Percentiles rank a stretch among this genome's conserved stretches.
Evolutionary conservation across 176 grass and related monocot genomes (phyloP).

Genomic region (Luzula sylvatica): DNA sequence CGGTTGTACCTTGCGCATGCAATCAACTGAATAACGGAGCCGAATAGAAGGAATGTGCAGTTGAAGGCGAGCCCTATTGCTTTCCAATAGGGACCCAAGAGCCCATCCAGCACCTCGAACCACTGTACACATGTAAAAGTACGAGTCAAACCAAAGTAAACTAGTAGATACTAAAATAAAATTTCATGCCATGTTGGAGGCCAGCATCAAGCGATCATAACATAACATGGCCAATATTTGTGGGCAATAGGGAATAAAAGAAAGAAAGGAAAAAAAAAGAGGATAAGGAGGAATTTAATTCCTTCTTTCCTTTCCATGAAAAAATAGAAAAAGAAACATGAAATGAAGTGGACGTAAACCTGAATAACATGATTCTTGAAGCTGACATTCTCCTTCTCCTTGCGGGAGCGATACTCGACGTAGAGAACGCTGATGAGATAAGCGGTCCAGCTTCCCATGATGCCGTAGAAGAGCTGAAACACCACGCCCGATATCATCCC

Average conservation of each 20-base stretch:
- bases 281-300: constrained; percentile 22
- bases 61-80: constrained; percentile 33
- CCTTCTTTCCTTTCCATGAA: neutral
- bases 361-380: constrained; percentile 48
- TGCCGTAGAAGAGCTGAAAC: constrained; percentile 31
- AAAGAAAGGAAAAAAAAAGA: neutral
- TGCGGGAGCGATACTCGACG: constrained; percentile 33
- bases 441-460: constrained; percentile 48
- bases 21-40: constrained; percentile 44
- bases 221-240: constrained; percentile 1
- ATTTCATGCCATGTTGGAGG: neutral
- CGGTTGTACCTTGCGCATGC: constrained; percentile 46
- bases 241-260: constrained; percentile 1
- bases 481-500: constrained; percentile 31
- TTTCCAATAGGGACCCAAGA: constrained; percentile 38
- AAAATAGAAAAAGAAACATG: neutral
- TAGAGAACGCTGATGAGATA: constrained; percentile 46
- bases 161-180: neutral
- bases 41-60: constrained; percentile 41
- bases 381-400: constrained; percentile 40
- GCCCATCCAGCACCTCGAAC: constrained; percentile 46
- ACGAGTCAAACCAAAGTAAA: neutral
- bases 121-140: constrained; percentile 26
- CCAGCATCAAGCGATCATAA: neutral
- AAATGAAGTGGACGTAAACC: constrained; percentile 5